Percentiles rank a stretch among this genome's conserved stretches.
Conservation (phyloP, 371 early-diverging fungal species). For the Saksenaea oblongispora region DNA sequence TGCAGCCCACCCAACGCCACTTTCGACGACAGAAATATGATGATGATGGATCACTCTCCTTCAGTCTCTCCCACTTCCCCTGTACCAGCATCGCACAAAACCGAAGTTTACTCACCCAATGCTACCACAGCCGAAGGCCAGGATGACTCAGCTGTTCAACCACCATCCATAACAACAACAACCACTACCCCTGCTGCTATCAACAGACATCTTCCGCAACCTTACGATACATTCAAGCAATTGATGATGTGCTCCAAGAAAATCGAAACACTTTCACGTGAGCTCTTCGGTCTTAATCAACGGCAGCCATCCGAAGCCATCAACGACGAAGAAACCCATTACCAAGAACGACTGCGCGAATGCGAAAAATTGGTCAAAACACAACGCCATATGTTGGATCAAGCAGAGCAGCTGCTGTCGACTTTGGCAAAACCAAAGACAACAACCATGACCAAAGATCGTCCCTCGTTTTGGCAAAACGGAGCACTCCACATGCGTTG, state of each 20-base stretch:
- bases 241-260: conserved; percentile 12
- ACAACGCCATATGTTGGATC: conserved; percentile 19
- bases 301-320: background rate
- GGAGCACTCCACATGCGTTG: conserved; percentile 13
- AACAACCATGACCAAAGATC: background rate
- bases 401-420: conserved; percentile 13
- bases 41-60: background rate
- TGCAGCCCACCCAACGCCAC: conserved; percentile 6
- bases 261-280: conserved; percentile 15
- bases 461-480: conserved; percentile 7
- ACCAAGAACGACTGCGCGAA: conserved; percentile 13
- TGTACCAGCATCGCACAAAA: conserved; percentile 6
- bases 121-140: background rate
- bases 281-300: conserved; percentile 6
- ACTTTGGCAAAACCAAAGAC: background rate
- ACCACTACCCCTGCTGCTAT: conserved; percentile 8
- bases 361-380: conserved; percentile 13
- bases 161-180: background rate
- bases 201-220: background rate
- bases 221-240: background rate
- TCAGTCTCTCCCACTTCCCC: conserved; percentile 1
- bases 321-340: background rate
- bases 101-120: background rate
- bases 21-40: conserved; percentile 8
- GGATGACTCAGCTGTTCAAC: background rate